A percentile compares a stretch with the other conserved stretches of the same genome.
These are phyloP conservation scores for Aspergillus persii DNA, from an alignment of 2,329 filamentous ascomycete species.

Conservation along the genomic window DNA sequence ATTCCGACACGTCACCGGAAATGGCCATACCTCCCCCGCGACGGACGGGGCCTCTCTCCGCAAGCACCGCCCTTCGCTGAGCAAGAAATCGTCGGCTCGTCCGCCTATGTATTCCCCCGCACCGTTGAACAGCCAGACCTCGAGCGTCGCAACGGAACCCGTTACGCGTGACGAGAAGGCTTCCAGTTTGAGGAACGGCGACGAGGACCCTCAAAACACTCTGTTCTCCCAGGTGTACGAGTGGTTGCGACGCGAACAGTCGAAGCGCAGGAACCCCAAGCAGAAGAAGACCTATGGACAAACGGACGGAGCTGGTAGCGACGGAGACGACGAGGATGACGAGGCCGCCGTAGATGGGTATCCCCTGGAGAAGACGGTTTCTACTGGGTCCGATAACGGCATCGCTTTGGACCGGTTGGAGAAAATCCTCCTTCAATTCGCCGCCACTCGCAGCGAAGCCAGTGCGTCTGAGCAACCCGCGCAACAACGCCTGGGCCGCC, in stretches of 20 bases:
- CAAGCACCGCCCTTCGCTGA: slow-evolving; percentile 28
- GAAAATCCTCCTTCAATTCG: slow-evolving; percentile 57
- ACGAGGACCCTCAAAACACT: slow-evolving; percentile 33
- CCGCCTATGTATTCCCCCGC: slow-evolving; percentile 23
- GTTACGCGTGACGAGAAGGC: slow-evolving; percentile 27
- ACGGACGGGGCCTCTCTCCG: slow-evolving; percentile 25
- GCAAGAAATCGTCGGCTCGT: slow-evolving; percentile 28
- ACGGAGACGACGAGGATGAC: slow-evolving; percentile 24
- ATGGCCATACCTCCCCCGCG: slow-evolving; percentile 15
- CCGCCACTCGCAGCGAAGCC: slow-evolving; percentile 32
- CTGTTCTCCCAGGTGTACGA: slow-evolving; percentile 72
- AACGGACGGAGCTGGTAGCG: slow-evolving; percentile 40
- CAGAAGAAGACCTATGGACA: slow-evolving; percentile 45
- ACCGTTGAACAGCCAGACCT: slow-evolving; percentile 27
- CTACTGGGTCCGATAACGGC: slow-evolving; percentile 65
- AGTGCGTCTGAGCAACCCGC: slow-evolving; percentile 15
- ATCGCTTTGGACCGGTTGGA: slow-evolving; percentile 78
- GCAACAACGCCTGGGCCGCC: slow-evolving; percentile 28
- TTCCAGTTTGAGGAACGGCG: slow-evolving; percentile 19
- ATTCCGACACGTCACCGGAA: slow-evolving; percentile 19
- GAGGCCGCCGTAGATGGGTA: slow-evolving; percentile 15
- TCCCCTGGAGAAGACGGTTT: slow-evolving; percentile 43
- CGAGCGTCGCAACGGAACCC: slow-evolving; percentile 24
- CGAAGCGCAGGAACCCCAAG: slow-evolving; percentile 60
- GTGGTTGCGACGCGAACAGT: slow-evolving; percentile 80